These are phyloP conservation scores for Mercurialis annua DNA, from an alignment of 345 rosid species.

Conservation along the genomic window DNA sequence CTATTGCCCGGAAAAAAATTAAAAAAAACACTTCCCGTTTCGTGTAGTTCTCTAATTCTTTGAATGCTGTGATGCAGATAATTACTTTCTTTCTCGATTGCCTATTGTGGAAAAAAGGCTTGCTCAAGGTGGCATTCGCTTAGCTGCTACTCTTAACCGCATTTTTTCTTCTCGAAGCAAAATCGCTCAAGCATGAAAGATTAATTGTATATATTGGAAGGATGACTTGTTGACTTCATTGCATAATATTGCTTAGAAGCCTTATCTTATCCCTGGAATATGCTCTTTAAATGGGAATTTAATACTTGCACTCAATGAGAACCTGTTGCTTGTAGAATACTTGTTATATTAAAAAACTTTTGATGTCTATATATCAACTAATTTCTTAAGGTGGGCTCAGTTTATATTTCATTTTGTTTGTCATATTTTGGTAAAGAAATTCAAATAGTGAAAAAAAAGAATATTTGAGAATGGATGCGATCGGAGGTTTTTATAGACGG, in stretches of 20 bases:
- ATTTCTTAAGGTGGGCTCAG: slow-evolving; percentile 19
- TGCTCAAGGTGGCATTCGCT: slow-evolving; percentile 80
- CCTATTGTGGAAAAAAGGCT: slow-evolving; percentile 77
- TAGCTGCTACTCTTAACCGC: slow-evolving; percentile 79
- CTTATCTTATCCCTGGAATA: slow-evolving; percentile 23
- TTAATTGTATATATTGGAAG: background rate
- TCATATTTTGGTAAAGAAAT: slow-evolving; percentile 8
- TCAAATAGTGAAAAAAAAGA: background rate
- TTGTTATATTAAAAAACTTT: background rate
- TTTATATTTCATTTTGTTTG: slow-evolving; percentile 7
- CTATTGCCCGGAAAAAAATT: background rate
- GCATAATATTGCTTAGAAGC: slow-evolving; percentile 29
- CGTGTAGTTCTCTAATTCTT: slow-evolving; percentile 5
- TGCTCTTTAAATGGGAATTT: slow-evolving; percentile 29
- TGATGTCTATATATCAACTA: slow-evolving; percentile 13
- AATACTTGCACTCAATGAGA: slow-evolving; percentile 60
- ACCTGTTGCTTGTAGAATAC: slow-evolving; percentile 23
- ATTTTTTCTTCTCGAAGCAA: slow-evolving; percentile 47
- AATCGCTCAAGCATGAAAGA: slow-evolving; percentile 39
- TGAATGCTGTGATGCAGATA: slow-evolving; percentile 41
- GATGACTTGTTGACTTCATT: slow-evolving; percentile 29
- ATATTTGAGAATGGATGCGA: slow-evolving; percentile 25
- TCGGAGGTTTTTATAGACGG: slow-evolving; percentile 14
- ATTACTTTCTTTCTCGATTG: slow-evolving; percentile 70
- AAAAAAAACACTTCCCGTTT: background rate